These are phyloP conservation scores for Euptelea pleiosperma DNA, from an alignment of 164 flowering plant genomes.

Conservation along the genomic window DNA sequence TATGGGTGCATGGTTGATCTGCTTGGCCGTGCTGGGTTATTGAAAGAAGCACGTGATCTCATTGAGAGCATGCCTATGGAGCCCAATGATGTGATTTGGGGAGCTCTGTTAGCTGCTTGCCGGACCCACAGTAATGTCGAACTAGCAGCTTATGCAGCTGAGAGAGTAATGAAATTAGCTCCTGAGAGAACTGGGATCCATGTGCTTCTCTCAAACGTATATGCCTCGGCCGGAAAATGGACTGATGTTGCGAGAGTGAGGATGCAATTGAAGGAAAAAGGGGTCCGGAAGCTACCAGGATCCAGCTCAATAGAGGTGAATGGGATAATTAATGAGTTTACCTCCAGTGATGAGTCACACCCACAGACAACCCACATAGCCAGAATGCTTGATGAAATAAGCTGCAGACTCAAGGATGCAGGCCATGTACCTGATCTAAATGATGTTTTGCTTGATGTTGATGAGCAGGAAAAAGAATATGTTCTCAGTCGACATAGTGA, in stretches of 20 bases:
- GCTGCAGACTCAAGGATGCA: slow-evolving; percentile 25
- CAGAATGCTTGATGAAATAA: slow-evolving; percentile 43
- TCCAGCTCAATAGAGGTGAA: slow-evolving; percentile 50
- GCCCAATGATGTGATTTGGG: slow-evolving; percentile 50
- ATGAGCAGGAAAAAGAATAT: slow-evolving; percentile 47
- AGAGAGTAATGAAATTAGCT: slow-evolving; percentile 27
- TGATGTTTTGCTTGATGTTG: slow-evolving; percentile 51
- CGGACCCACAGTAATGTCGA: slow-evolving; percentile 35
- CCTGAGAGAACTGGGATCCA: slow-evolving; percentile 37
- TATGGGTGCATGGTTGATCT: slow-evolving; percentile 63
- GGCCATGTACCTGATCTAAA: slow-evolving; percentile 48
- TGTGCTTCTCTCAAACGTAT: slow-evolving; percentile 55
- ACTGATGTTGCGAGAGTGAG: slow-evolving; percentile 52
- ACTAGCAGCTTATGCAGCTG: slow-evolving; percentile 39
- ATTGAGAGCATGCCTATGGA: slow-evolving; percentile 51
- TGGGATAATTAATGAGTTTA: slow-evolving; percentile 49
- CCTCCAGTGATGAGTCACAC: slow-evolving; percentile 51
- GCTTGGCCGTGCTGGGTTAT: slow-evolving; percentile 51
- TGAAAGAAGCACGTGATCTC: slow-evolving; percentile 38
- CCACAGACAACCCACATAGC: slow-evolving; percentile 25
- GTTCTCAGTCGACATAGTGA: slow-evolving; percentile 56
- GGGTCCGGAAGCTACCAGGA: slow-evolving; percentile 49
- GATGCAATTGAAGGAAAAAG: slow-evolving; percentile 42
- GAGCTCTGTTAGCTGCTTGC: slow-evolving; percentile 49
- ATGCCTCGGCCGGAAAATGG: slow-evolving; percentile 59